A percentile compares a stretch with the other conserved stretches of the same genome.
Conservation (phyloP, 179 eudicot species). For the Silene noctiflora region DNA sequence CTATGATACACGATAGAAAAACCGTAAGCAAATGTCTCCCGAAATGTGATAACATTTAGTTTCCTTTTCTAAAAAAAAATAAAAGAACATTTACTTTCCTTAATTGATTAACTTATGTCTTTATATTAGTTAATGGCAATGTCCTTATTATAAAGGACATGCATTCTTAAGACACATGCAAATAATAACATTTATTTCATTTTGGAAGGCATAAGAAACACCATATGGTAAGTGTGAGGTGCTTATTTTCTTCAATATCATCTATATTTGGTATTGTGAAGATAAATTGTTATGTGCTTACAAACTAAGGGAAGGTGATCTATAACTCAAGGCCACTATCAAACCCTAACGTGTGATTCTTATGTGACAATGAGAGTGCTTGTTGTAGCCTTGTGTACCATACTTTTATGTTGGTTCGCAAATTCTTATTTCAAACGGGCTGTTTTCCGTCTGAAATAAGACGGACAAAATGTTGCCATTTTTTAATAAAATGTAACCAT, state of each 20-base stretch:
- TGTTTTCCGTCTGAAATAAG: too few relatives aligned
- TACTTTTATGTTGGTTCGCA: too few relatives aligned
- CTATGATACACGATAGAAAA: too few relatives aligned
- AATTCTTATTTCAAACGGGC: too few relatives aligned
- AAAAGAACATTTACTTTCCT: background rate
- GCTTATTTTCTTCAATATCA: background rate
- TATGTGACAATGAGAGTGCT: too few relatives aligned
- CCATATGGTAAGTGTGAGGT: background rate
- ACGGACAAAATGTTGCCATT: too few relatives aligned
- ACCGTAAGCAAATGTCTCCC: background rate
- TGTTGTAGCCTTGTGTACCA: too few relatives aligned
- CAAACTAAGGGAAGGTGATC: too few relatives aligned
- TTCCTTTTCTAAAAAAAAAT: too few relatives aligned
- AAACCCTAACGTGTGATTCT: background rate
- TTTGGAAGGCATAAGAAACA: background rate
- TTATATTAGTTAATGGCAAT: too few relatives aligned
- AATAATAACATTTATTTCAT: background rate
- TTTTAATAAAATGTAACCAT: too few relatives aligned
- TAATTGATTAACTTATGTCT: background rate
- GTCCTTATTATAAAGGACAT: too few relatives aligned
- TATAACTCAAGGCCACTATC: background rate
- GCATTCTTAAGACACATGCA: background rate
- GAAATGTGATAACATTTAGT: background rate
- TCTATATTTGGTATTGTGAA: background rate
- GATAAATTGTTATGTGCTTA: background rate